These are phyloP conservation scores for Nemania sp. DNA, from an alignment of 2,329 filamentous ascomycete genomes.

Conservation along the genomic window DNA sequence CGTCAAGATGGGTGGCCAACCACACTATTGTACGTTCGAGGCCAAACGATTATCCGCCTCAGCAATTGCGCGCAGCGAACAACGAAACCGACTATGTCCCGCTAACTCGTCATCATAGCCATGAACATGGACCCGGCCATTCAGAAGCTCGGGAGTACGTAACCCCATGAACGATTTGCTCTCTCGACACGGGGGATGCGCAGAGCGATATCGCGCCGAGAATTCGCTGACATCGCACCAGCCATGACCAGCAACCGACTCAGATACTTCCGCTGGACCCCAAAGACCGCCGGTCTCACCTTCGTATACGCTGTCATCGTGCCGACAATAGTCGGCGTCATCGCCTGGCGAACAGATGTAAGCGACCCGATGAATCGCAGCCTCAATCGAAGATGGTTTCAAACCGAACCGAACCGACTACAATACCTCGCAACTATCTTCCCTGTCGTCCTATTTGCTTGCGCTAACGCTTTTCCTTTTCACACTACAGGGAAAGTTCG, in stretches of 20 bases:
- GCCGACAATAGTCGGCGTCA: slow-evolving; percentile 69
- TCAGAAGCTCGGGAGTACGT: slow-evolving; percentile 51
- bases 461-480: background rate
- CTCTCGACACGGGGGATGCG: background rate
- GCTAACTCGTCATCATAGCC: slow-evolving; percentile 44
- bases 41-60: background rate
- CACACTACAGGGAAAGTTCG: slow-evolving; percentile 72
- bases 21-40: slow-evolving; percentile 46
- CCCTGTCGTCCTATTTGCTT: background rate
- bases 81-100: slow-evolving; percentile 7
- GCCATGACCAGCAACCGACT: slow-evolving; percentile 83
- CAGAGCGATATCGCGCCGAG: background rate
- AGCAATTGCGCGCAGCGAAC: slow-evolving; percentile 1
- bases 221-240: slow-evolving; percentile 42
- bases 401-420: background rate
- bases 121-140: slow-evolving; percentile 52
- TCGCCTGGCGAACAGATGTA: slow-evolving; percentile 84
- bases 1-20: slow-evolving; percentile 48
- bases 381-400: background rate
- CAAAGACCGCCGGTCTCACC: slow-evolving; percentile 76
- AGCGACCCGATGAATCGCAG: slow-evolving; percentile 46
- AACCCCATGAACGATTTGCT: background rate
- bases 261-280: slow-evolving; percentile 95
- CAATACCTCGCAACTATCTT: background rate
- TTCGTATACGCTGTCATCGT: slow-evolving; percentile 77